A percentile compares a stretch with the other conserved stretches of the same genome.
Conservation (phyloP, 257 asterid genomes). For the Lavandula angustifolia region DNA sequence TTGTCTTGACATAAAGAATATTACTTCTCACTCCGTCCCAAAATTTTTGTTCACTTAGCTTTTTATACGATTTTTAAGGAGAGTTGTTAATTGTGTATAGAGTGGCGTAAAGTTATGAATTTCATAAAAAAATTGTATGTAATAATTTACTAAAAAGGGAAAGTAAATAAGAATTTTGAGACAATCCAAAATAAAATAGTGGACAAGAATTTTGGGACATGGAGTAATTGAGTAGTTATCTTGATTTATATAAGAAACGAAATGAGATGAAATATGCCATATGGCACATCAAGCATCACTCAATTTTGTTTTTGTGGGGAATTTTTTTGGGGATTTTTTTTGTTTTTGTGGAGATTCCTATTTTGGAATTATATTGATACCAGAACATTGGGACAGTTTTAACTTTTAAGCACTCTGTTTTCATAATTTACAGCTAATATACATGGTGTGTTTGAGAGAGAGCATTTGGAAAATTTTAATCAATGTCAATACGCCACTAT, state of each 20-base stretch:
- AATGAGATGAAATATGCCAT: slow-evolving; percentile 22
- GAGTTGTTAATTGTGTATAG: no score
- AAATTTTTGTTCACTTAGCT: no score
- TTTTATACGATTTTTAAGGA: no score
- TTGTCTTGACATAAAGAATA: slow-evolving; percentile 23
- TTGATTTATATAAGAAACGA: background rate
- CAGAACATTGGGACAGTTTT: slow-evolving; percentile 3
- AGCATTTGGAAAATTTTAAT: background rate
- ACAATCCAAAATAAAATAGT: no score
- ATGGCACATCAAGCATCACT: slow-evolving; percentile 27
- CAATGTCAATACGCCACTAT: background rate
- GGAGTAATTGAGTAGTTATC: slow-evolving; percentile 29
- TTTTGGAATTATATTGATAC: slow-evolving; percentile 4
- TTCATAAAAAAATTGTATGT: no score
- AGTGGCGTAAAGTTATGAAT: no score
- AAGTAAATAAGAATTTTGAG: no score
- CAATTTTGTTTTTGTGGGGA: slow-evolving; percentile 21
- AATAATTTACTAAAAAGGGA: no score
- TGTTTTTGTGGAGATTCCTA: slow-evolving; percentile 21
- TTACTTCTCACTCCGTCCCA: no score
- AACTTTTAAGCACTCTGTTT: background rate
- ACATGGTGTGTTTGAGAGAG: background rate
- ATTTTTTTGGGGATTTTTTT: background rate
- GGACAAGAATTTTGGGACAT: no score
- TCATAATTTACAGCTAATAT: slow-evolving; percentile 28